phyloP scores from a whole-genome alignment of 805 yeast genomes.

The Saturnispora hagleri region DNA sequence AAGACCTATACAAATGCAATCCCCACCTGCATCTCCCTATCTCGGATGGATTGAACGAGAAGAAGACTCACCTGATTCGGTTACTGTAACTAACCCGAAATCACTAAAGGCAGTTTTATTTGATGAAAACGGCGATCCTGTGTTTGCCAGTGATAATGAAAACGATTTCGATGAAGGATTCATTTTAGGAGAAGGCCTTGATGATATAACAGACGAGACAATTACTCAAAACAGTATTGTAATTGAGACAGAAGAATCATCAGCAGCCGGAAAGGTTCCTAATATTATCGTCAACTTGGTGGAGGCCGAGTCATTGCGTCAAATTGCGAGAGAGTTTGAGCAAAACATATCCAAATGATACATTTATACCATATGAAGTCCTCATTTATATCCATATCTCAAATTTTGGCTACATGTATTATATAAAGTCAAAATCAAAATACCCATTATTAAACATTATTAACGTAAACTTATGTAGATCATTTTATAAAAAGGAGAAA shows the following conservation, averaged over 20 bases:
- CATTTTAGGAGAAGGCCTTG: conserved; percentile 9
- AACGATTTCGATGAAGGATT: conserved; percentile 6
- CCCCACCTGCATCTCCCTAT: conserved; percentile 31
- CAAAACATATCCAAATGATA: not conserved
- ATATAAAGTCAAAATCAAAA: not conserved
- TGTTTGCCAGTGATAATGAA: conserved; percentile 1
- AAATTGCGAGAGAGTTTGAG: conserved; percentile 8
- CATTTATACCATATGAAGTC: not conserved
- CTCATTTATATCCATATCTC: not conserved
- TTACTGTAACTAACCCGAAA: conserved; percentile 23
- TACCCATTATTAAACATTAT: not conserved
- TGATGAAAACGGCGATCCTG: conserved; percentile 4
- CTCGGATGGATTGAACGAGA: conserved; percentile 24
- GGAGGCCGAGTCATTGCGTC: conserved; percentile 21
- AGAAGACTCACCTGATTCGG: conserved; percentile 26
- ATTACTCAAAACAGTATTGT: not conserved
- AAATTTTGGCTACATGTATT: not conserved
- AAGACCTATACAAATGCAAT: conserved; percentile 25
- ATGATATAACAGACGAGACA: conserved; percentile 2
- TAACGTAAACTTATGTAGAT: not conserved
- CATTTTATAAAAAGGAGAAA: not conserved
- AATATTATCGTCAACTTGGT: conserved; percentile 22
- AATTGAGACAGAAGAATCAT: not conserved
- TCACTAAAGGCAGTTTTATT: conserved; percentile 14
- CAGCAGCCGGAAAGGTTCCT: conserved; percentile 14